phyloP scores from a whole-genome alignment of 108 stramenopile genomes.

The Pseudonitzschia delicatissima region DNA sequence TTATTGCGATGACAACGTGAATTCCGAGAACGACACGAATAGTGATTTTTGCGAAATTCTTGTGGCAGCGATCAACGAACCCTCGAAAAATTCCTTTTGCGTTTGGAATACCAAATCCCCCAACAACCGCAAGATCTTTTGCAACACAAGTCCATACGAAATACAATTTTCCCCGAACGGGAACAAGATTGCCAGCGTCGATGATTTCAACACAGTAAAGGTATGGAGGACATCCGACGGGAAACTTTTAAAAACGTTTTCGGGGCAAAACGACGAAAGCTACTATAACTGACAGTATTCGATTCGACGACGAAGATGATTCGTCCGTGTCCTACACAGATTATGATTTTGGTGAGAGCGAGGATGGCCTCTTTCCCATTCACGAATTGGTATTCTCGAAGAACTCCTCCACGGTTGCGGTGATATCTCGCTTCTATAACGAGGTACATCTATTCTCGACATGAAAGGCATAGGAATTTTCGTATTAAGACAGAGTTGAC shows the following conservation, averaged over 20 bases:
- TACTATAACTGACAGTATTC: too few species aligned
- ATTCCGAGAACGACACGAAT: not conserved
- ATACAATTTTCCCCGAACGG: conserved; percentile 12
- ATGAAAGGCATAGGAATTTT: not conserved
- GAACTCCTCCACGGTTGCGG: conserved; percentile 5
- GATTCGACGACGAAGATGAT: too few species aligned
- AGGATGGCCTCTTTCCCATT: not conserved
- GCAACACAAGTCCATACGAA: conserved; percentile 14
- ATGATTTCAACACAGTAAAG: conserved; percentile 9
- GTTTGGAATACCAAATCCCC: not conserved
- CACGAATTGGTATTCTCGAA: conserved; percentile 3
- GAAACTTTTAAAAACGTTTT: not conserved
- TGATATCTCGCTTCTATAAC: conserved; percentile 11
- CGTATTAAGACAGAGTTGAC: too few species aligned
- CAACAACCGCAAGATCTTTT: not conserved
- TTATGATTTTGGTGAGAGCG: too few species aligned
- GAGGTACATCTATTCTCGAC: conserved; percentile 13
- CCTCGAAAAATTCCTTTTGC: not conserved
- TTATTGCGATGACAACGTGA: not conserved
- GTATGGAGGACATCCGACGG: conserved; percentile 9
- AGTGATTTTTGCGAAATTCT: not conserved
- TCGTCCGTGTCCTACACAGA: too few species aligned
- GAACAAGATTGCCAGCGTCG: conserved; percentile 12
- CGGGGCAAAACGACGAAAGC: not conserved
- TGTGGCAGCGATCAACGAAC: not conserved